These are phyloP conservation scores for Colletotrichum melonis DNA, from an alignment of 2,329 filamentous ascomycete genomes.

Conservation along the genomic window DNA sequence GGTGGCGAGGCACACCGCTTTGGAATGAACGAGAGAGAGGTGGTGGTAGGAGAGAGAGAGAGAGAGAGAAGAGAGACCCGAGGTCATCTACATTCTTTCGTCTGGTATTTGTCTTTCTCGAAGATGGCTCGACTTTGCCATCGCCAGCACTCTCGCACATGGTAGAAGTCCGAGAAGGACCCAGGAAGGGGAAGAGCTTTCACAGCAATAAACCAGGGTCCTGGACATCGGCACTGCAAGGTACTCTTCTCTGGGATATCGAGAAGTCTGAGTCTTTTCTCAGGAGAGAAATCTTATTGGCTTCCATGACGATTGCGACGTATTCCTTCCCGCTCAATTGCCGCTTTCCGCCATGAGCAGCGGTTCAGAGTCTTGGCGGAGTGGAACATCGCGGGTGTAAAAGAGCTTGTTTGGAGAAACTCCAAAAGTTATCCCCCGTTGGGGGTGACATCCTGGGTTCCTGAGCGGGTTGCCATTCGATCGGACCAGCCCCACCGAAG, in stretches of 20 bases:
- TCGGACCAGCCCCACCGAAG: conserved; percentile 28
- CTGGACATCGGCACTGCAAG: neutral
- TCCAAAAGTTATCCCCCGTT: neutral
- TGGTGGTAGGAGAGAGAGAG: neutral
- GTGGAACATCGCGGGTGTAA: neutral
- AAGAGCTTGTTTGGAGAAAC: conserved; percentile 13
- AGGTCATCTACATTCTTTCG: neutral
- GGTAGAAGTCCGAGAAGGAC: neutral
- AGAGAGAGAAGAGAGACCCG: neutral
- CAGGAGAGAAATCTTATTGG: neutral
- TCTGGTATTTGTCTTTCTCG: conserved; percentile 3
- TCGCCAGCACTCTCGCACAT: neutral
- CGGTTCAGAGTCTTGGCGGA: conserved; percentile 12
- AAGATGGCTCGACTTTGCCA: neutral
- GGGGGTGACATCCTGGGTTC: neutral
- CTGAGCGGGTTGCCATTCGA: conserved; percentile 12
- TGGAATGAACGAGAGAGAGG: neutral
- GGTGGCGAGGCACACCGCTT: neutral
- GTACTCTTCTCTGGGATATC: neutral
- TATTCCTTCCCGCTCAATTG: conserved; percentile 14
- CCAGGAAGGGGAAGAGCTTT: neutral
- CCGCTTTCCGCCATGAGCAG: conserved; percentile 15
- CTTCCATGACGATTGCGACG: neutral
- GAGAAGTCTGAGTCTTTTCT: neutral
- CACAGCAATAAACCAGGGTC: neutral